Base-by-base conservation (phyloP, 192 early-diverging fungal species). In the Chytriomyces sp. region DNA sequence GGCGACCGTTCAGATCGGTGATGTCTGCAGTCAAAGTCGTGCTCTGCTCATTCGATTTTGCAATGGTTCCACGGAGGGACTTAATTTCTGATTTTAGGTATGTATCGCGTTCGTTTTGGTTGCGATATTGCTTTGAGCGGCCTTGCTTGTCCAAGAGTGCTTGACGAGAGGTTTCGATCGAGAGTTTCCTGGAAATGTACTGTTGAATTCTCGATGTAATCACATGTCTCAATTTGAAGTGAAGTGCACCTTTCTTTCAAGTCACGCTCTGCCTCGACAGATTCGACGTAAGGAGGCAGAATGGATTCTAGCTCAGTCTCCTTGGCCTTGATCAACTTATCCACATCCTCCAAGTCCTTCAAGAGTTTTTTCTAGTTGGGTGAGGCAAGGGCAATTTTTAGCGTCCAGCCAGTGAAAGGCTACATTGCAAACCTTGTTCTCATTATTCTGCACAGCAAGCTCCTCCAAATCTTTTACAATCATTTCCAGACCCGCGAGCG, bases 111-210 rank as follows among this genome's bases (percentile, higher is more conserved):
- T 95, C 89, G 1, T 59, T 75, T 64, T 92, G 85, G 61, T 76
- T 91, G 19, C 63, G 36, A 75, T 96, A 97, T 74, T 90, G 90
- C 1, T 86, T 80, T n/a, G 87, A 88, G 12, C 95, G 90, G 12
- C 91, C 93, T 75, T 94, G 93, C 77, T 94, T 96, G 30, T 91
- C 86, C 66, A 91, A 84, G n/a, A 99, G 83, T 2, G 87, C 81
- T 67, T 91, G 87, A 49, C 87, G 87, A 73, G 93, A 85, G 40
- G 90, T 72, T 36, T 96, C 90, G 33, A 83, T 72, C 17, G 81
- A 70, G 31, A 88, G 86, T 30, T 91, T 60, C 25, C 91, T 92
- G 72, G 26, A n/a, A 56, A 71, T 2, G 34, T 41, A 44, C 32
- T 19, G 30, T 25, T 32, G 39, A 22, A 22, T 8, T 52, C 4